These are phyloP conservation scores for Aspergillus sp. DNA, from an alignment of 2,329 filamentous ascomycete species.

Conservation along the genomic window DNA sequence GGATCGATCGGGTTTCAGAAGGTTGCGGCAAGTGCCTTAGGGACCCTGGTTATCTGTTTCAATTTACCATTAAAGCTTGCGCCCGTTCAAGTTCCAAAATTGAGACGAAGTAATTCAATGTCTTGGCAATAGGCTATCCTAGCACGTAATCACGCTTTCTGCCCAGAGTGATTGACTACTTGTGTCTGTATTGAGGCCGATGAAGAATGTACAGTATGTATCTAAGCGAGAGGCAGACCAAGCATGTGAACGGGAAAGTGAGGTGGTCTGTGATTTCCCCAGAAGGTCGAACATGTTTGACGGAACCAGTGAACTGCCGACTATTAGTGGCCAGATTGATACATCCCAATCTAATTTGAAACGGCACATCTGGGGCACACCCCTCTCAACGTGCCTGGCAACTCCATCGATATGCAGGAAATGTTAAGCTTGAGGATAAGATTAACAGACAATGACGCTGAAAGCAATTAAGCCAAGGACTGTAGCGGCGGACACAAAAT, in stretches of 20 bases:
- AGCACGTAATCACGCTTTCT: too few species aligned
- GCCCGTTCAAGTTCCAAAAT: background rate
- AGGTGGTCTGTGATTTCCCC: background rate
- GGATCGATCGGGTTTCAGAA: background rate
- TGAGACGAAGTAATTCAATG: background rate
- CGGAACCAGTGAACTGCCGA: background rate
- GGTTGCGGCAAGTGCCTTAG: background rate
- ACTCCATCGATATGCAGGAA: background rate
- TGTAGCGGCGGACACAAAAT: background rate
- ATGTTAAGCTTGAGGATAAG: background rate
- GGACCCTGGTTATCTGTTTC: background rate
- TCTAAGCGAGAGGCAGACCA: background rate
- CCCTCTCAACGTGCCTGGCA: background rate
- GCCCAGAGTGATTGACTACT: too few species aligned
- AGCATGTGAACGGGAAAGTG: background rate
- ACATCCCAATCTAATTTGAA: background rate
- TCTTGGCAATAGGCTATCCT: background rate
- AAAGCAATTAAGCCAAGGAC: background rate
- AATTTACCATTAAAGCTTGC: background rate
- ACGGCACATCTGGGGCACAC: background rate
- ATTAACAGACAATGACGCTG: background rate
- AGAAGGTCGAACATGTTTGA: background rate
- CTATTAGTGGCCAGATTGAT: constrained; percentile 1
- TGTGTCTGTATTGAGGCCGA: too few species aligned
- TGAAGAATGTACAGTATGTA: background rate